These are phyloP conservation scores for Clausena lansium DNA, from an alignment of 345 rosid species.

Conservation along the genomic window DNA sequence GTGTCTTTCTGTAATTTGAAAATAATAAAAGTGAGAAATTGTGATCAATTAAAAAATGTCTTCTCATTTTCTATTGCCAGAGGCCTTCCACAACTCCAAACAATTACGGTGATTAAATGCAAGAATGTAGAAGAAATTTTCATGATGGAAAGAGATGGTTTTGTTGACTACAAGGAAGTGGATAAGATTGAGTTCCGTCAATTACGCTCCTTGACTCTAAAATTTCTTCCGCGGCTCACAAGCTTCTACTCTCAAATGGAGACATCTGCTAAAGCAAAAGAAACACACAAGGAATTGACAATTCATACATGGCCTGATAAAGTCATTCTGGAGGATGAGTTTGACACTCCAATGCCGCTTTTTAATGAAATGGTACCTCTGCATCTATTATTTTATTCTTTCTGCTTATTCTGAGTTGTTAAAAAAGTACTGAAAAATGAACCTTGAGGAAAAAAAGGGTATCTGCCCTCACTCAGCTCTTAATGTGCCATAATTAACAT, in stretches of 20 bases:
- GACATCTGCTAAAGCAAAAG: neutral
- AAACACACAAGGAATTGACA: neutral
- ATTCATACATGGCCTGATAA: neutral
- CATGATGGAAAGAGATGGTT: constrained; percentile 12
- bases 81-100: constrained; percentile 6
- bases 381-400: neutral
- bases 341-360: neutral
- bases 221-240: constrained; percentile 2
- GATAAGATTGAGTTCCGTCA: neutral
- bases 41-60: constrained; percentile 19
- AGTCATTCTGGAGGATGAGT: neutral
- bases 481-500: neutral
- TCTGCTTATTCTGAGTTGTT: neutral
- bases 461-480: neutral
- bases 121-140: neutral
- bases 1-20: constrained; percentile 7
- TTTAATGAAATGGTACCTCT: constrained; percentile 3
- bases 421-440: too few species aligned
- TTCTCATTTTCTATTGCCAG: constrained; percentile 18
- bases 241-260: neutral
- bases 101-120: constrained; percentile 7
- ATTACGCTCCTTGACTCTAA: constrained; percentile 7
- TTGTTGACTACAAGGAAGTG: neutral
- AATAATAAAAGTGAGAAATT: constrained; percentile 13
- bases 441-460: neutral